Base-by-base conservation (phyloP, 768 basidiomycete species). In the Mycena chlorophos region DNA sequence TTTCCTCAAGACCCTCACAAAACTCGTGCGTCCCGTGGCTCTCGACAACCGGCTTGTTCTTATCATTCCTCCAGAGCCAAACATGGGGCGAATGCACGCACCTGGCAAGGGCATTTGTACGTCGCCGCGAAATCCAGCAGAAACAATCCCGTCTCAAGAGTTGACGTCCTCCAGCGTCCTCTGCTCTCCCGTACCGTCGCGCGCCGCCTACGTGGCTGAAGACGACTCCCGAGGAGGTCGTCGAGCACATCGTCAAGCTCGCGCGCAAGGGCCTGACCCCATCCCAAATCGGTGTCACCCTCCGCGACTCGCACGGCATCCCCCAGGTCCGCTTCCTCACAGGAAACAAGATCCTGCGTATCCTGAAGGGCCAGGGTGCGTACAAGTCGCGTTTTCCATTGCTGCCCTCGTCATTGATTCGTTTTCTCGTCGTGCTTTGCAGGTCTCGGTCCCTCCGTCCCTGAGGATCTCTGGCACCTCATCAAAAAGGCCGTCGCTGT, bases 401-500 rank as follows among this genome's bases (percentile, higher is more conserved):
- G 39, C 2, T 19, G 55, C 37, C 42, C 34, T 63, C 61, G 68
- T 73, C 68, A 72, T 69, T 52, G 65, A 66, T 65, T 66, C 20
- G 34, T 27, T 52, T 29, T 51, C 52, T 61, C 51, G n/a, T n/a
- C n/a, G n/a, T n/a, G n/a, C n/a, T 58, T 56, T 55, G 47, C 55
- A 96, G 94, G 92, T 78, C 90, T 98, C 78, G 94, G 88, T 73
- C 94, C 96, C 69, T 83, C 87, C 77, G 91, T 98, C 80, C 96
- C 96, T 66, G 96, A 99, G 86, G 96, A 97, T 84, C 89, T 98
- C 61, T 97, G 93, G 89, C 89, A 94, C 85, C 88, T 97, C 75
- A 89, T 98, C 86, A 98, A 98, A 88, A 99, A 98, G 87, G 96
- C 96, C 74, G 94, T 99, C 70, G 83, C 92, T 67, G 94, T 99